Base-by-base conservation (phyloP, 352 stramenopile species). In the Hyaloperonospora brassicae region DNA sequence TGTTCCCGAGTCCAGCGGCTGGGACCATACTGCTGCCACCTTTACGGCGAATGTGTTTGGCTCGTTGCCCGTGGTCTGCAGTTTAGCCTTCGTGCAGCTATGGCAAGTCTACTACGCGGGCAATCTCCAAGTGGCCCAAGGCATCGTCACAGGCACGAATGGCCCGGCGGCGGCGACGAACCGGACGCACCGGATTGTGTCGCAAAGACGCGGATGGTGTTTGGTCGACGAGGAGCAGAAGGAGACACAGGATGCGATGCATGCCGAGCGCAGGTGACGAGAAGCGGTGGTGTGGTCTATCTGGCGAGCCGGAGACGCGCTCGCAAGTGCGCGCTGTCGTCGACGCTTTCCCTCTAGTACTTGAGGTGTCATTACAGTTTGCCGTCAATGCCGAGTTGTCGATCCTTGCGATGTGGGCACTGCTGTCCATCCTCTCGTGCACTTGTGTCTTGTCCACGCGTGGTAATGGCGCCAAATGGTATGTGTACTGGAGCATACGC, bases 1-100 rank as follows among this genome's bases (percentile, higher is more conserved):
- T 71, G 85, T 94, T 62, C 85, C 78, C 22, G 79, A 89, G 70
- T 94, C 92, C 74, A 89, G 76, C 73, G 84, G 84, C 10, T 94
- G 84, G 84, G 80, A 91, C 59, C 84, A 94, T 77, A 94, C 79
- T 24, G 57, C 70, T 12, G 78, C 80, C 24, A 94, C 84, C 7
- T 91, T 91, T 66, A 79, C 79, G 42, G 84, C 79, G 2, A 92
- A 92, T 63, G 70, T 94, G 24, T 87, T 94, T 53, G 81, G 81
- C 24, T 90, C 78, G 61, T 61, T 94, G 50, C 55, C 92, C 39
- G 67, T 94, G 51, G 72, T 94, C 38, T 83, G 82, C 65, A 68
- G 92, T 47, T 76, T 92, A 52, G 79, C 90, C 14, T 94, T 94
- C 50, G 81, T 94, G 55, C 84, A 94, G 73, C 66, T 91, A 42